phyloP scores from a whole-genome alignment of 1,284 basidiomycete genomes.

The Spongiforma sp. region DNA sequence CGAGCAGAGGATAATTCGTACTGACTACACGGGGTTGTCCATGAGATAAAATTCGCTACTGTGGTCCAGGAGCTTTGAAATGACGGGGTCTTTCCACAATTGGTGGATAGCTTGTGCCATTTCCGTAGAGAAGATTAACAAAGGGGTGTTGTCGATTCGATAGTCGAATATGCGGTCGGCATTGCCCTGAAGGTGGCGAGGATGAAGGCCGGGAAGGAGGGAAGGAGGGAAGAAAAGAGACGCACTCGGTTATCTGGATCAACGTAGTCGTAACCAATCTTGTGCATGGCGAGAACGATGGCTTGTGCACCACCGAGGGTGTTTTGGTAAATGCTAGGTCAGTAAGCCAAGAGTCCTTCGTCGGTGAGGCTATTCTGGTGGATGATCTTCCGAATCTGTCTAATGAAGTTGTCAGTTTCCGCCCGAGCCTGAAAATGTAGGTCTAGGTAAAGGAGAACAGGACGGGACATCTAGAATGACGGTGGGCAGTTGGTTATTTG shows the following conservation, averaged over 20 bases:
- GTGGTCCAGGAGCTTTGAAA: not conserved
- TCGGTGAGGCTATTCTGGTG: too few species aligned
- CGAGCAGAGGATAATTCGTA: not conserved
- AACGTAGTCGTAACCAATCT: not conserved
- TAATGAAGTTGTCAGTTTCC: too few species aligned
- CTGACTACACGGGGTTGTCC: not conserved
- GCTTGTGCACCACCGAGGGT: too few species aligned
- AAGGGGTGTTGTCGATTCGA: not conserved
- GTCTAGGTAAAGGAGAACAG: too few species aligned
- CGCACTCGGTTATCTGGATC: not conserved
- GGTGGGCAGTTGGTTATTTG: too few species aligned
- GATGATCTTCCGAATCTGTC: too few species aligned
- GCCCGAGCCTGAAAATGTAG: too few species aligned
- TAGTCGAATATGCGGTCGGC: not conserved
- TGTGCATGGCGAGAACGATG: too few species aligned
- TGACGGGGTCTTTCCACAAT: not conserved
- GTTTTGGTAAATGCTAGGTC: too few species aligned
- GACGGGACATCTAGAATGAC: too few species aligned
- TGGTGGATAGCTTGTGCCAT: not conserved
- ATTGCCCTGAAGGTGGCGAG: not conserved
- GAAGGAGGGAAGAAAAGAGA: not conserved
- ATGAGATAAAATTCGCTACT: not conserved
- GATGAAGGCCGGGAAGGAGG: too few species aligned
- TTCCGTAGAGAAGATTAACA: not conserved
- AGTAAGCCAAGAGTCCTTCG: too few species aligned